Conservation (phyloP, 345 rosid species). For the Barbarea vulgaris region DNA sequence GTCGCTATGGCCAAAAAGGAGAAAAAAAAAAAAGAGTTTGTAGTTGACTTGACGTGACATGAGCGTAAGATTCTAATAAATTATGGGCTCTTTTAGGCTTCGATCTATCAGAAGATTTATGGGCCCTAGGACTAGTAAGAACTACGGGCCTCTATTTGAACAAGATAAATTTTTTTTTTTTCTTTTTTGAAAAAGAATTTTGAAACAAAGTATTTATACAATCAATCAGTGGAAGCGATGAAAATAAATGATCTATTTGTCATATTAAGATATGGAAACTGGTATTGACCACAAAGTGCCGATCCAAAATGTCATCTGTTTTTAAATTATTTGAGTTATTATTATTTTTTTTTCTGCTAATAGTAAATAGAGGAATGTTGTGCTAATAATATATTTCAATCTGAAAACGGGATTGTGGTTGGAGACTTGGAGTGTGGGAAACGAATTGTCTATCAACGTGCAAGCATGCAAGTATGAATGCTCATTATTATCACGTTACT, state of each 20-base stretch:
- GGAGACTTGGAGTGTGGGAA: conserved; percentile 15
- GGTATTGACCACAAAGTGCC: neutral
- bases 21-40: neutral
- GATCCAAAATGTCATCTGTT: neutral
- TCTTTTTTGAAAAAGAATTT: no score
- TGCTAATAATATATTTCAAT: neutral
- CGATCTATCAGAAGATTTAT: neutral
- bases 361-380: neutral
- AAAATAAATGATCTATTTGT: no score
- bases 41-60: neutral
- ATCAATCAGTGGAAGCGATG: neutral
- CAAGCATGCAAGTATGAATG: conserved; percentile 2
- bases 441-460: neutral
- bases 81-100: neutral
- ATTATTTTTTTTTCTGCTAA: neutral
- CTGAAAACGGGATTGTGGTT: conserved; percentile 5
- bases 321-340: neutral
- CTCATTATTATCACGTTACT: conserved; percentile 21
- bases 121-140: conserved; percentile 5
- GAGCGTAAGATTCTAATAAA: neutral
- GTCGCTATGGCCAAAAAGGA: neutral
- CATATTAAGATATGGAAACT: neutral
- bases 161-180: neutral
- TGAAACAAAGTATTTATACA: no score
- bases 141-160: conserved; percentile 4